Evolutionary conservation across 352 stramenopile genomes (phyloP).

Genomic region (Pythium phragmiticola): DNA sequence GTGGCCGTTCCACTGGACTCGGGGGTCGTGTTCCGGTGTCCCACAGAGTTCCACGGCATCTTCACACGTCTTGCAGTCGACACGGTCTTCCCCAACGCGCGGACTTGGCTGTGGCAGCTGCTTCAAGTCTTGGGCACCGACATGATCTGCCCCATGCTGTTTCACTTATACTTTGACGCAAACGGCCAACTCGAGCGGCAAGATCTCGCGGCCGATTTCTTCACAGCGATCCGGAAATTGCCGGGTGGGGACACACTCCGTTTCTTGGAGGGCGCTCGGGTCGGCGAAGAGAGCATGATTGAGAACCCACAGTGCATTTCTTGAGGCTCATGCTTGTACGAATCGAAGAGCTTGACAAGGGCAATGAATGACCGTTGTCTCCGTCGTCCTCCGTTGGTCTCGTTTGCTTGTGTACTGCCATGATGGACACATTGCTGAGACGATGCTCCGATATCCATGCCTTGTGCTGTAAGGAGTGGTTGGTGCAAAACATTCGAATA

Average conservation of each 20-base stretch:
- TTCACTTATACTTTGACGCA: conserved; percentile 3
- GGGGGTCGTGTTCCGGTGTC: not conserved
- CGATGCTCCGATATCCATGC: too few relatives aligned
- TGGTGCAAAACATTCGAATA: too few relatives aligned
- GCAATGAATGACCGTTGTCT: too few relatives aligned
- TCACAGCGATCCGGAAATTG: not conserved
- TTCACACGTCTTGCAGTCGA: conserved; percentile 1
- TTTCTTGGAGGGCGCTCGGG: not conserved
- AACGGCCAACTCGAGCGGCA: conserved; percentile 1
- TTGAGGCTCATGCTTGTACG: too few relatives aligned
- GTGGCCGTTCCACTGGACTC: not conserved
- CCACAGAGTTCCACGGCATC: not conserved
- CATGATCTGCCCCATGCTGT: conserved; percentile 5
- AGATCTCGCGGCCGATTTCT: conserved; percentile 3
- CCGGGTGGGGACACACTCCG: not conserved
- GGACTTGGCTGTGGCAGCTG: not conserved
- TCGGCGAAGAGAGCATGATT: conserved; percentile 14
- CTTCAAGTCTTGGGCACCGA: not conserved
- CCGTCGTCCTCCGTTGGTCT: too few relatives aligned
- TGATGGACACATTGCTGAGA: too few relatives aligned
- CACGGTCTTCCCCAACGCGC: conserved; percentile 9
- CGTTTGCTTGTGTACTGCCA: too few relatives aligned
- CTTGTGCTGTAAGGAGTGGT: too few relatives aligned
- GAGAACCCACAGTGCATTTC: not conserved
- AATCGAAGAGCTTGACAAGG: too few relatives aligned